Evolutionary conservation across 1,284 basidiomycete genomes (phyloP).

Genomic region (Trametes hirsuta): DNA sequence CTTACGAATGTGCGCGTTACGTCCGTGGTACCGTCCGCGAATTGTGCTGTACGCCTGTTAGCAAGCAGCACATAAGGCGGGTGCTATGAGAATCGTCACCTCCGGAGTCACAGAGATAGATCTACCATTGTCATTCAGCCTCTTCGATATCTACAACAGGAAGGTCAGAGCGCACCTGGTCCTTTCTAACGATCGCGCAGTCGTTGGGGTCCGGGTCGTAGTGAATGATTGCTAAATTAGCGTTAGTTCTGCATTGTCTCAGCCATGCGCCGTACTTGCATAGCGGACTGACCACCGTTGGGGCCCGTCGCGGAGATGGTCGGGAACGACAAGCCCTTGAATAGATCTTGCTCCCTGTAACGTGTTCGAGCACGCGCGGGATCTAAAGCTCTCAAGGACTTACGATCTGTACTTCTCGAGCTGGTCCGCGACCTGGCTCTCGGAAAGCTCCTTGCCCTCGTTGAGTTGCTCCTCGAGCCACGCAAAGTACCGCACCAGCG

Average conservation of each 20-base stretch:
- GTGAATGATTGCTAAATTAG: slow-evolving; percentile 84
- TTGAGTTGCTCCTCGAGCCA: slow-evolving; percentile 91
- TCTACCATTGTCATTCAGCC: slow-evolving; percentile 40
- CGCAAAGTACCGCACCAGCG: slow-evolving; percentile 87
- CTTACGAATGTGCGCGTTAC: slow-evolving; percentile 86
- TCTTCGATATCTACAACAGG: neutral
- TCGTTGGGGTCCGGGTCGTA: slow-evolving; percentile 82
- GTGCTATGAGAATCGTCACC: slow-evolving; percentile 43
- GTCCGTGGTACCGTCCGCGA: slow-evolving; percentile 93
- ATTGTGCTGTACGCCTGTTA: slow-evolving; percentile 63
- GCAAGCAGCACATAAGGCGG: neutral
- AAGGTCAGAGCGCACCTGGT: slow-evolving; percentile 54
- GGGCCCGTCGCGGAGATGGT: slow-evolving; percentile 93
- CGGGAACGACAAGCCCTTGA: slow-evolving; percentile 88
- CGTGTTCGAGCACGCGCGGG: neutral
- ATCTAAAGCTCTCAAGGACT: slow-evolving; percentile 35
- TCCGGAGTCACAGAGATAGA: slow-evolving; percentile 96
- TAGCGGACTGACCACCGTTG: slow-evolving; percentile 68
- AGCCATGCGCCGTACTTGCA: too few relatives aligned
- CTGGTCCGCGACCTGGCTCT: slow-evolving; percentile 81
- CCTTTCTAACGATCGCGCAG: slow-evolving; percentile 75
- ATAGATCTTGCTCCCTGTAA: slow-evolving; percentile 70
- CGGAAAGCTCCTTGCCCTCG: slow-evolving; percentile 69
- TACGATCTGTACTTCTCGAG: slow-evolving; percentile 83
- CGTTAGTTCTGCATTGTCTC: neutral